Evolutionary conservation across 768 basidiomycete genomes (phyloP).

Genomic region (Coprinopsis cinerea): DNA sequence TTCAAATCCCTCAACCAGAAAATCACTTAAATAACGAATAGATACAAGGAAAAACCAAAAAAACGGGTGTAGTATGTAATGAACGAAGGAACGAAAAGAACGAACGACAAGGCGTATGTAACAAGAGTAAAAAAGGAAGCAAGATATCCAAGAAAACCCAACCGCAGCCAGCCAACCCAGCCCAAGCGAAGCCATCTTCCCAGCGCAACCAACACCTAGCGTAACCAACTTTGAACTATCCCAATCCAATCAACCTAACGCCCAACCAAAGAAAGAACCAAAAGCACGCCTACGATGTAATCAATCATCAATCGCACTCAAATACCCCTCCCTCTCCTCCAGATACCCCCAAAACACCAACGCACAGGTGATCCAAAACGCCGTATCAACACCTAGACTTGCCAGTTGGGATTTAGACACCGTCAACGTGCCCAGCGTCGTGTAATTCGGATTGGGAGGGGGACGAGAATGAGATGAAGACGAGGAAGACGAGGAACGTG

Average conservation of each 20-base stretch:
- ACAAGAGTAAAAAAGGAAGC: no score
- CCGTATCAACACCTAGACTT: conserved; percentile 61
- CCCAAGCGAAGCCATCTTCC: no score
- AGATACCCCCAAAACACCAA: conserved; percentile 75
- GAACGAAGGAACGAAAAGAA: no score
- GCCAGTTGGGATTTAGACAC: conserved; percentile 3
- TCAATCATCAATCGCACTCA: conserved; percentile 10
- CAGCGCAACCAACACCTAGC: no score
- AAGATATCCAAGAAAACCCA: no score
- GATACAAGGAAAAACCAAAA: no score
- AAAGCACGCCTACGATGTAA: not conserved
- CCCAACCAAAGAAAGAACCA: not conserved
- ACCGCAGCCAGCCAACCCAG: no score
- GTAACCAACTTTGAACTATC: not conserved
- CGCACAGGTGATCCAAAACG: conserved; percentile 73
- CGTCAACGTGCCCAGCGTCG: conserved; percentile 4
- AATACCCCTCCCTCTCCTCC: conserved; percentile 59
- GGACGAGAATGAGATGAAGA: conserved; percentile 7
- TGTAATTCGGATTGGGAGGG: conserved; percentile 6
- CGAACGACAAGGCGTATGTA: no score
- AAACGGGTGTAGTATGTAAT: no score
- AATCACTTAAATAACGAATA: no score
- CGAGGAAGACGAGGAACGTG: conserved; percentile 16
- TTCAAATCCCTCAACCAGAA: no score
- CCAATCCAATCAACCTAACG: not conserved